Percentiles rank a stretch among this genome's conserved stretches.
Conservation (phyloP, 1,284 basidiomycete genomes). For the Taiwanofungus camphoratus region DNA sequence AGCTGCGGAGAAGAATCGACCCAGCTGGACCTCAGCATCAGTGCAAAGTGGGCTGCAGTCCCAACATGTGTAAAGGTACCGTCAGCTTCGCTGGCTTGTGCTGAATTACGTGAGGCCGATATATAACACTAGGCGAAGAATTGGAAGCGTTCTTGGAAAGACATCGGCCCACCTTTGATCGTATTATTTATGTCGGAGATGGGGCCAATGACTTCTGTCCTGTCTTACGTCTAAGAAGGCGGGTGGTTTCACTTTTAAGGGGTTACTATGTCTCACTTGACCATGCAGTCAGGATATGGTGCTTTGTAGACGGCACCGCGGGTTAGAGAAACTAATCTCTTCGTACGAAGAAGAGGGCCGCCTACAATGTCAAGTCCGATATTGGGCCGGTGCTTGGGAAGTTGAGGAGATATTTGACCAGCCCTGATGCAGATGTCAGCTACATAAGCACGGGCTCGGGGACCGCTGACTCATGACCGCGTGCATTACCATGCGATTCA, state of each 20-base stretch:
- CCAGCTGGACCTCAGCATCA: slow-evolving; percentile 75
- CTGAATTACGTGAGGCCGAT: neutral
- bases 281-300: slow-evolving; percentile 63
- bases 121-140: slow-evolving; percentile 68
- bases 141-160: slow-evolving; percentile 74
- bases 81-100: neutral
- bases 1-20: slow-evolving; percentile 72
- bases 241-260: slow-evolving; percentile 16
- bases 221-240: slow-evolving; percentile 75
- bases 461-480: too few species aligned
- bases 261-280: slow-evolving; percentile 3
- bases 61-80: slow-evolving; percentile 97
- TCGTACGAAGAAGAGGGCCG: slow-evolving; percentile 62
- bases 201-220: slow-evolving; percentile 97
- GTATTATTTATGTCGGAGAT: slow-evolving; percentile 90
- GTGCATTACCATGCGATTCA: neutral
- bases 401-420: slow-evolving; percentile 74
- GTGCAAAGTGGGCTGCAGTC: slow-evolving; percentile 86
- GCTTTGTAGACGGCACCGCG: slow-evolving; percentile 73
- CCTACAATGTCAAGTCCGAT: slow-evolving; percentile 66
- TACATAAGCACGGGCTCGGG: too few species aligned
- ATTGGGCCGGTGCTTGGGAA: slow-evolving; percentile 94
- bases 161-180: slow-evolving; percentile 70
- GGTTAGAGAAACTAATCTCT: slow-evolving; percentile 70
- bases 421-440: slow-evolving; percentile 26